Evolutionary conservation across 108 stramenopile genomes (phyloP).

Genomic region (Aurantiochytrium sp.): DNA sequence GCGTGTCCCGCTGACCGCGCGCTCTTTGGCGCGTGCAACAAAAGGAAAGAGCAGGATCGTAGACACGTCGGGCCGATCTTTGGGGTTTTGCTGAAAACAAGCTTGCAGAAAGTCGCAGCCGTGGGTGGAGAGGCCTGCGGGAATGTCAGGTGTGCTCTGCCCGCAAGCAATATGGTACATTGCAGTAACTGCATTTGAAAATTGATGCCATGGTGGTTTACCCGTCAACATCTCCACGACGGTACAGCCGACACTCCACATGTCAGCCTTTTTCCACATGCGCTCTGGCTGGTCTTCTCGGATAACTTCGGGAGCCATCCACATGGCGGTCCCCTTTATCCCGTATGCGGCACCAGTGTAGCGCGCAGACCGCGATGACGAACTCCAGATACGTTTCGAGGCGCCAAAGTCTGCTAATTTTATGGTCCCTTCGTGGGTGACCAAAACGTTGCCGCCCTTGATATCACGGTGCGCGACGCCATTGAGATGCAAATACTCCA

Average conservation of each 20-base stretch:
- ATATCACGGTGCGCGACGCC: slow-evolving; percentile 60
- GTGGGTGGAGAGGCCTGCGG: background rate
- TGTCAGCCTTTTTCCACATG: slow-evolving; percentile 53
- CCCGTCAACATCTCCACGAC: slow-evolving; percentile 62
- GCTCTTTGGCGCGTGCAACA: background rate
- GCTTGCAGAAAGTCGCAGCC: background rate
- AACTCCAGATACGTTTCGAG: slow-evolving; percentile 29
- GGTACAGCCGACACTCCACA: slow-evolving; percentile 62
- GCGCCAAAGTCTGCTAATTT: slow-evolving; percentile 62
- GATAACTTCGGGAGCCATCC: slow-evolving; percentile 66
- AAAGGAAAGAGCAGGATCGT: slow-evolving; percentile 24
- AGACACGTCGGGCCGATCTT: slow-evolving; percentile 24
- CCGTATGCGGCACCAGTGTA: background rate
- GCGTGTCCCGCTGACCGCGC: background rate
- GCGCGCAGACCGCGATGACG: background rate
- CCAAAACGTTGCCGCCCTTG: slow-evolving; percentile 53
- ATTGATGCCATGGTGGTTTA: slow-evolving; percentile 43
- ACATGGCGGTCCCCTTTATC: slow-evolving; percentile 57
- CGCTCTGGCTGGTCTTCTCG: background rate
- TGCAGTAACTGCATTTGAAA: slow-evolving; percentile 35
- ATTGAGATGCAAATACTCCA: slow-evolving; percentile 52
- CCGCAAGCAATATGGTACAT: slow-evolving; percentile 43
- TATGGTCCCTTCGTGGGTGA: slow-evolving; percentile 38
- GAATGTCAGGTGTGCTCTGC: slow-evolving; percentile 11
- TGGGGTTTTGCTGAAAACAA: slow-evolving; percentile 27